Base-by-base conservation (phyloP, 371 early-diverging fungal genomes). In the Batkoa obscura region DNA sequence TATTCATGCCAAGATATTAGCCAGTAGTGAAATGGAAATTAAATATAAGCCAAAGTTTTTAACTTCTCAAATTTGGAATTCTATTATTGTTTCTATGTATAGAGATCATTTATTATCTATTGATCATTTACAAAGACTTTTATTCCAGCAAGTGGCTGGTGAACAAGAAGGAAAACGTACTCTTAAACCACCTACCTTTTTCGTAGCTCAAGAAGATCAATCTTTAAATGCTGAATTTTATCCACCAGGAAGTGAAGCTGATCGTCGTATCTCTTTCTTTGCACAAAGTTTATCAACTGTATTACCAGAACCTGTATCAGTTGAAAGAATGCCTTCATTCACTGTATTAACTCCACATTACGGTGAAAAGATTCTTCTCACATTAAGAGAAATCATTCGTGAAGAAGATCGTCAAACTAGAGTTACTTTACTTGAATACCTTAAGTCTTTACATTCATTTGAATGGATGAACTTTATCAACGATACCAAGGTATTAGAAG, bases 401-500 rank as follows among this genome's bases (percentile, higher is more conserved):
- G 88, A 87, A 59, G 81, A 84, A 50, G 87, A 89, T 57, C 72
- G 79, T 49, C 76, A 84, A 60, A 83, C 83, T 1, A 74, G 86
- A 2, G 78, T 90, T 6, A 88, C 87, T 4, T 61, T 88, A 48
- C 64, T 91, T 31, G 89, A 90, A 68, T 90, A 90, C 49, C 64
- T 90, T 45, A 88, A 90, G 62, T 81, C 86, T 31, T 69, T 89
- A 30, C 84, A 88, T 60, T 71, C 83, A 0, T 73, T 79, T 15
- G 90, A 91, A 62, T 90, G 90, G 89, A 85, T 81, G 50, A 89
- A 89, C 67, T 91, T 88, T 72, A 85, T 91, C 35, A 77, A 81
- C 62, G 90, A 90, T 59, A 88, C 85, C 52, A 87, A 86, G 66
- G 73, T 84, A 31, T 59, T 84, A 60, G 84, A 73, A 0, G 81